Evolutionary conservation across 176 grass and related monocot species (phyloP).

Genomic region (Bothriochloa decipiens): DNA sequence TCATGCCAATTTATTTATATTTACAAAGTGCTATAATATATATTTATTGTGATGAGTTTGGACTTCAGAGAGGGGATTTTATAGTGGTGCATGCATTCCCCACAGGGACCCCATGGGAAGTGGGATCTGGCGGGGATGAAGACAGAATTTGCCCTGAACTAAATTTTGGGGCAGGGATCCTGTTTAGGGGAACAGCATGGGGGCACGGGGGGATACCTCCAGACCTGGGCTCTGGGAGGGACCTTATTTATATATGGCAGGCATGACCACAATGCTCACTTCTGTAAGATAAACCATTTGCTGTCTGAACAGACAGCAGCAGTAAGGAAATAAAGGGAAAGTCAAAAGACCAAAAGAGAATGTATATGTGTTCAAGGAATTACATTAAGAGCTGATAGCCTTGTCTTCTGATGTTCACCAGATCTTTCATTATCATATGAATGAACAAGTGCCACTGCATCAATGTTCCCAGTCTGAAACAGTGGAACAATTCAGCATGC

Average conservation of each 20-base stretch:
- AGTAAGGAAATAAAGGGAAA: neutral
- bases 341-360: neutral
- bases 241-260: neutral
- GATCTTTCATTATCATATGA: conserved; percentile 85
- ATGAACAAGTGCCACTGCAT: conserved; percentile 81
- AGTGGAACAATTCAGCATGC: conserved; percentile 9
- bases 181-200: neutral
- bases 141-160: neutral
- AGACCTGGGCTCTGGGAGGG: neutral
- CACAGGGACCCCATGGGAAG: neutral
- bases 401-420: conserved; percentile 78
- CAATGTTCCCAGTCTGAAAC: conserved; percentile 71
- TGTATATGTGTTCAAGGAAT: conserved; percentile 27
- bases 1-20: no score
- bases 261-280: neutral
- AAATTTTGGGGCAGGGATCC: neutral
- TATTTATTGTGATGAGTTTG: no score
- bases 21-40: no score
- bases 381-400: conserved; percentile 84
- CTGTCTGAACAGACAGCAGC: neutral
- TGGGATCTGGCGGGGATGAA: neutral
- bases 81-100: neutral
- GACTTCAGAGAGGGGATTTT: no score
- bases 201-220: neutral
- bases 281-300: neutral